Conservation (phyloP, 2,329 filamentous ascomycete genomes). For the Epichloe amarillans region DNA sequence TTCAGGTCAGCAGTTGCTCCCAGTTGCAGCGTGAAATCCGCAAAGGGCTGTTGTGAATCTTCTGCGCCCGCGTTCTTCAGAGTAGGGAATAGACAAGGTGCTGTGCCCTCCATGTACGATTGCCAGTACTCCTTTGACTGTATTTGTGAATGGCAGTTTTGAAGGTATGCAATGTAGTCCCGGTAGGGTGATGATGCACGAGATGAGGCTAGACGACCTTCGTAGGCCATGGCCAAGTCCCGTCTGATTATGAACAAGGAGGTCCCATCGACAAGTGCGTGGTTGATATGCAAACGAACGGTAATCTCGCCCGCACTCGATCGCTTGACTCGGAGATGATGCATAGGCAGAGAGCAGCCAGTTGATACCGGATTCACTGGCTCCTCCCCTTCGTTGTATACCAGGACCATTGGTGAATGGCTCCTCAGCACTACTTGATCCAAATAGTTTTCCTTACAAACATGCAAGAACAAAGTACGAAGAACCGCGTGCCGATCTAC, state of each 20-base stretch:
- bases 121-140: conserved; percentile 1
- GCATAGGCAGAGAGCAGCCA: background rate
- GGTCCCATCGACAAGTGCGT: conserved; percentile 19
- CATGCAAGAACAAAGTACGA: conserved; percentile 1
- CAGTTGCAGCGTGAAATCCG: background rate
- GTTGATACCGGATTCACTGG: too few species aligned
- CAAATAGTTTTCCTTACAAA: background rate
- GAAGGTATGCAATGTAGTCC: background rate
- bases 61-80: background rate
- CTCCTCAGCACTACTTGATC: background rate
- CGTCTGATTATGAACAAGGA: conserved; percentile 10
- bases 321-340: background rate
- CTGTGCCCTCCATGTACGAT: background rate
- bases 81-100: background rate
- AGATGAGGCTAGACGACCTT: background rate
- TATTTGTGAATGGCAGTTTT: background rate
- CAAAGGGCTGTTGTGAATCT: background rate
- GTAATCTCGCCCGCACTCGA: conserved; percentile 5
- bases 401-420: background rate
- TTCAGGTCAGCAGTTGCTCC: background rate
- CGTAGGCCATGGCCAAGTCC: conserved; percentile 1
- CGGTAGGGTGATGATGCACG: background rate
- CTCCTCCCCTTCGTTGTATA: background rate
- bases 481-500: conserved; percentile 4
- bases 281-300: conserved; percentile 20